Evolutionary conservation across 768 basidiomycete species (phyloP), one percentile per base, ranked within the genome.

Genomic region (Leccinellum rugosiceps): DNA sequence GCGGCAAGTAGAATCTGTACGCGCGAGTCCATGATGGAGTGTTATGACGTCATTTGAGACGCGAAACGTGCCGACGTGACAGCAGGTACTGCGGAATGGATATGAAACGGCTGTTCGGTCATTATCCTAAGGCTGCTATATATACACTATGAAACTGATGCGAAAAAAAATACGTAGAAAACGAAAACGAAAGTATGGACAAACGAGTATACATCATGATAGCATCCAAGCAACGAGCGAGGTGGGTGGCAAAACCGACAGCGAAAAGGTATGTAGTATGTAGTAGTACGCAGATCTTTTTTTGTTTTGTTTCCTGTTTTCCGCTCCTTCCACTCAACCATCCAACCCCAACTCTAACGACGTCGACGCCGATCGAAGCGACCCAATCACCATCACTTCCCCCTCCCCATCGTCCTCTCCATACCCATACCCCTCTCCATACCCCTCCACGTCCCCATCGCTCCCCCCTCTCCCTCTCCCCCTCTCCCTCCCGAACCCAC

Each of bases 311-410:
- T 48, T 19, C 3, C 15, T 48, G 7, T 47, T 30, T 35, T 15
- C 10, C 25, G 4, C 26, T 6, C 44, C 25, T 25, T 25, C 25
- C 25, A 4, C 25, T 63, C 54, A 58, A 6, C 47, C 48, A 6
- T 66, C 65, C 19, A 56, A 56, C n/a, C 63, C 65, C 19, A 56
- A 56, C n/a, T 41, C 38, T n/a, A 41, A 41, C 38, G n/a, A 41
- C 38, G 9, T 10, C 2, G 19, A 10, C 1, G 63, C 61, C 3
- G 50, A 14, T 3, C 52, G 56, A 1, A 43, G 54, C 0, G 64
- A 59, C 17, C 64, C 65, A 2, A 65, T 65, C 31, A 66, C 2
- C 58, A 66, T 65, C 23, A 66, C 65, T 9, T 65, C 61, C 0
- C 64, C 64, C 23, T 63, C 63, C 0, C 4, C 38, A 41, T 10